Conservation (phyloP, 257 asterid species). For the Handroanthus guayacan region DNA sequence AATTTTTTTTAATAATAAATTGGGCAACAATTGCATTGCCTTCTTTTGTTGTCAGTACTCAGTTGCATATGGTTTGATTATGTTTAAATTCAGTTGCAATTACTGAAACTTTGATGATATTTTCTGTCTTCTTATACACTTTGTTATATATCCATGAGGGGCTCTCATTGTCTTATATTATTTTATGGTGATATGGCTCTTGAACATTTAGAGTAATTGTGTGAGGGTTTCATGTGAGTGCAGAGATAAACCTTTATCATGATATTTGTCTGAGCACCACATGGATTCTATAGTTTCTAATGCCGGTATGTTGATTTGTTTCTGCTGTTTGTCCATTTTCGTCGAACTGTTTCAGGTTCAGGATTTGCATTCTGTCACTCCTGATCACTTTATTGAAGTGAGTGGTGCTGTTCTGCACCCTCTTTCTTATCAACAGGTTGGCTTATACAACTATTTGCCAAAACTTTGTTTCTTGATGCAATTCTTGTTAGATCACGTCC, state of each 20-base stretch:
- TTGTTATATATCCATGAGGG: constrained; percentile 19
- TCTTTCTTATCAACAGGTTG: constrained; percentile 98
- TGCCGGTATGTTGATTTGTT: not conserved
- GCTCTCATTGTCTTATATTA: not conserved
- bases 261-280: constrained; percentile 19
- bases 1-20: not conserved
- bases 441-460: constrained; percentile 16
- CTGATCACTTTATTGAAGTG: constrained; percentile 91
- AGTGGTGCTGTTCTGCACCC: constrained; percentile 99
- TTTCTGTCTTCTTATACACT: constrained; percentile 27
- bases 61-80: constrained; percentile 8
- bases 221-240: constrained; percentile 19
- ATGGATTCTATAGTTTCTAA: not conserved
- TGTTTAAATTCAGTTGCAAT: constrained; percentile 28
- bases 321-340: constrained; percentile 33
- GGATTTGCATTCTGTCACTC: constrained; percentile 93
- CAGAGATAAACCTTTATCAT: constrained; percentile 1
- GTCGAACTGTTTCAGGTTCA: constrained; percentile 76
- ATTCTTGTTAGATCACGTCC: constrained; percentile 27
- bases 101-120: constrained; percentile 21
- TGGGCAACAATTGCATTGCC: constrained; percentile 25
- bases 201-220: constrained; percentile 18
- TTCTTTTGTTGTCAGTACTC: constrained; percentile 18
- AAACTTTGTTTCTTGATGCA: not conserved
- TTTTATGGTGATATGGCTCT: constrained; percentile 20